A percentile compares a stretch with the other conserved stretches of the same genome.
Conservation (phyloP, 805 yeast genomes). For the Candida ulmi region DNA sequence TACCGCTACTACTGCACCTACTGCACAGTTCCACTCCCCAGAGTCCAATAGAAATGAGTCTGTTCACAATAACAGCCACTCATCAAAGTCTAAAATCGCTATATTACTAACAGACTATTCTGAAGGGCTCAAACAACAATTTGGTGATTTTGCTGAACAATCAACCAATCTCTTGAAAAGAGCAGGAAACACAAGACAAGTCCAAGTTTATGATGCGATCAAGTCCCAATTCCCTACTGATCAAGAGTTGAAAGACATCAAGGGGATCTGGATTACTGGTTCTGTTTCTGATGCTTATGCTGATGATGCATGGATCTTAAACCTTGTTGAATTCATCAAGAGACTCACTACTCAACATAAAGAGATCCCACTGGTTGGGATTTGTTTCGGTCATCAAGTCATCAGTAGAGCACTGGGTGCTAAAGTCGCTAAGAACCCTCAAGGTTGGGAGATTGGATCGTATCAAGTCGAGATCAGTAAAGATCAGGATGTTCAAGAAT, state of each 20-base stretch:
- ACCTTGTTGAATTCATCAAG: slow-evolving; percentile 31
- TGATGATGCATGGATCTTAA: slow-evolving; percentile 36
- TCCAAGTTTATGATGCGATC: slow-evolving; percentile 34
- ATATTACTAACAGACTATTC: slow-evolving; percentile 19
- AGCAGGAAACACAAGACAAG: slow-evolving; percentile 18
- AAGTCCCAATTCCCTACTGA: slow-evolving; percentile 18
- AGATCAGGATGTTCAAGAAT: slow-evolving; percentile 27
- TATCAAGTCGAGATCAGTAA: slow-evolving; percentile 42
- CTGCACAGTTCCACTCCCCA: neutral
- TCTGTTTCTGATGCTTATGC: slow-evolving; percentile 44
- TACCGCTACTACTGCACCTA: too few species aligned
- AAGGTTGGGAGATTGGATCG: slow-evolving; percentile 74
- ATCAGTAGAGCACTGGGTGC: slow-evolving; percentile 63
- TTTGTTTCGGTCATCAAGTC: slow-evolving; percentile 88
- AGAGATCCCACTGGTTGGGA: slow-evolving; percentile 48
- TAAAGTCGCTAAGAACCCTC: slow-evolving; percentile 46
- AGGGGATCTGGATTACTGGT: slow-evolving; percentile 48
- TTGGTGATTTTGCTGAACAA: slow-evolving; percentile 52
- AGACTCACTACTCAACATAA: slow-evolving; percentile 1
- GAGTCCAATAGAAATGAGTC: too few species aligned
- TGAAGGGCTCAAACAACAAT: slow-evolving; percentile 23
- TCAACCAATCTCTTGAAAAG: slow-evolving; percentile 28
- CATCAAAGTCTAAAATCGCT: slow-evolving; percentile 12
- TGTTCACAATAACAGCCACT: too few species aligned
- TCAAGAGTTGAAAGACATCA: slow-evolving; percentile 25